Percentiles rank a stretch among this genome's conserved stretches.
Conservation (phyloP, 2,329 filamentous ascomycete species). For the Venturia asperata region DNA sequence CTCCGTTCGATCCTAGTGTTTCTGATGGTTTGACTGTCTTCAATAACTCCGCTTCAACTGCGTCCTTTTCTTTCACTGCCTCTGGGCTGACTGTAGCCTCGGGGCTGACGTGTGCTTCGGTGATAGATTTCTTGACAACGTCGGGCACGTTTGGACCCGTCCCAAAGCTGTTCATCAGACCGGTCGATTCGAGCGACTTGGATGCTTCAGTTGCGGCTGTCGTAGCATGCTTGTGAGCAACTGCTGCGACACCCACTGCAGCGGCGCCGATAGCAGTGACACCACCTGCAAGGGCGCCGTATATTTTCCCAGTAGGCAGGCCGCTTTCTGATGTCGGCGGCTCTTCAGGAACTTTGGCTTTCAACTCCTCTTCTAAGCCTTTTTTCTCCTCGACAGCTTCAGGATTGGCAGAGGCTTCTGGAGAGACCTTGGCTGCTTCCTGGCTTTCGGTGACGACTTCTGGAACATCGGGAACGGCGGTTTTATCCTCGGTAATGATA, state of each 20-base stretch:
- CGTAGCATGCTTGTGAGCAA: slow-evolving; percentile 32
- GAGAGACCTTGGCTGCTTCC: slow-evolving; percentile 53
- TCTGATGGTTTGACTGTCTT: neutral
- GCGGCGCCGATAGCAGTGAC: slow-evolving; percentile 37
- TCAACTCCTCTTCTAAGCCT: slow-evolving; percentile 62
- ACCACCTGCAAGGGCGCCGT: slow-evolving; percentile 39
- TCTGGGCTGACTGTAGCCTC: slow-evolving; percentile 25
- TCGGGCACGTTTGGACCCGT: slow-evolving; percentile 28
- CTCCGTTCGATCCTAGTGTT: neutral
- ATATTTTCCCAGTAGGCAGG: slow-evolving; percentile 33
- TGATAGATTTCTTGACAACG: slow-evolving; percentile 40
- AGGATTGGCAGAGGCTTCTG: slow-evolving; percentile 61
- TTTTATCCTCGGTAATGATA: slow-evolving; percentile 24
- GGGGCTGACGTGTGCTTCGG: slow-evolving; percentile 51
- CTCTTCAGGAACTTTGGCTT: slow-evolving; percentile 57
- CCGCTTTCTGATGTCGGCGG: slow-evolving; percentile 41
- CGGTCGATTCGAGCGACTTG: slow-evolving; percentile 3
- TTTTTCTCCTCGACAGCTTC: slow-evolving; percentile 65
- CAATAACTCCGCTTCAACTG: slow-evolving; percentile 49
- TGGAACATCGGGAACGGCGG: slow-evolving; percentile 33
- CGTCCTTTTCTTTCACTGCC: slow-evolving; percentile 57
- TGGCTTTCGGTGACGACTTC: slow-evolving; percentile 66
- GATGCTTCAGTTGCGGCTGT: slow-evolving; percentile 21
- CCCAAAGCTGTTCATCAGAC: slow-evolving; percentile 3
- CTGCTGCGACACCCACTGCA: slow-evolving; percentile 35